Conservation (phyloP, 805 yeast species). For the Sugiyamaella qingdaonensis region DNA sequence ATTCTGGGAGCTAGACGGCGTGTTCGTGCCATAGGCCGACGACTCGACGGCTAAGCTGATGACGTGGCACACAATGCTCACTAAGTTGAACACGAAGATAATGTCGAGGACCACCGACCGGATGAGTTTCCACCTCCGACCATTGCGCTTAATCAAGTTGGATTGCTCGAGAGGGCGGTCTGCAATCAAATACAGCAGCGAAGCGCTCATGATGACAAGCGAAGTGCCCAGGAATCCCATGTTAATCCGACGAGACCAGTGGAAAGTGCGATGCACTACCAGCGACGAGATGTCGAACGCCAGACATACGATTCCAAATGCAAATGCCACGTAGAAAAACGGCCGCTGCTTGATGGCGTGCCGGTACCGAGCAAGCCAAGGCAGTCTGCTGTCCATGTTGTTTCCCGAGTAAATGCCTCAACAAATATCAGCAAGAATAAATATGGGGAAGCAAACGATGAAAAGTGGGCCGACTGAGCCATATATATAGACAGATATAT, state of each 20-base stretch:
- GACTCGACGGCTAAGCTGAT: slow-evolving; percentile 2
- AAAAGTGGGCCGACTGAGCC: too few species aligned
- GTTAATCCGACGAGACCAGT: neutral
- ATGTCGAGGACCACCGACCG: neutral
- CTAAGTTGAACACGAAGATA: neutral
- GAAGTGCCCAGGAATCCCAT: neutral
- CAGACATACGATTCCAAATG: neutral
- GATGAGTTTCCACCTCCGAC: neutral
- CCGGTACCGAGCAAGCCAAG: too few species aligned
- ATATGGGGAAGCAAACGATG: too few species aligned
- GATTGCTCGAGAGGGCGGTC: neutral
- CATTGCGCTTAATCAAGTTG: neutral
- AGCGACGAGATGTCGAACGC: neutral
- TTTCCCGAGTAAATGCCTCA: too few species aligned
- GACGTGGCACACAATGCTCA: neutral
- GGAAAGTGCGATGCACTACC: neutral
- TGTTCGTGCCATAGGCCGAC: neutral
- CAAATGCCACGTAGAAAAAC: neutral
- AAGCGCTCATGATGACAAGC: neutral
- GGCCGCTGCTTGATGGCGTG: neutral
- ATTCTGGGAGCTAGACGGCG: neutral
- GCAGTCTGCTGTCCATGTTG: too few species aligned
- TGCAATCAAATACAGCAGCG: neutral
- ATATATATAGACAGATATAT: too few species aligned
- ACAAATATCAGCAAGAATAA: too few species aligned